Base-by-base conservation (phyloP, 129 eudicot genomes). In the Artemisia argyi region DNA sequence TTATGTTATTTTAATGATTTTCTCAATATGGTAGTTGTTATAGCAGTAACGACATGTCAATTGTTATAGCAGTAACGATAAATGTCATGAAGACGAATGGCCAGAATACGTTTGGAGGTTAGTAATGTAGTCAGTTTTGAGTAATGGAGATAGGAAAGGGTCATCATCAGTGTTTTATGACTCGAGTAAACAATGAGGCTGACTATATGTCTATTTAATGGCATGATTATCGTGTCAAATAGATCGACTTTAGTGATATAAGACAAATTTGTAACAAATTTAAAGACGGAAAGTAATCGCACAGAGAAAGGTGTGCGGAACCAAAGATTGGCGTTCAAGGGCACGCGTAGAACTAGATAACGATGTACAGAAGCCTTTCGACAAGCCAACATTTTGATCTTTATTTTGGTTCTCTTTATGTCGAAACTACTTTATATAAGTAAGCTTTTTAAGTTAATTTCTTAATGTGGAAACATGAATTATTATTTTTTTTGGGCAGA, bases 161-260 rank as follows among this genome's bases (percentile, higher is more conserved):
- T 14, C 70, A 10, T 9, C n/a, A 42, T 53, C 17, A 11, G 63
- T 19, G 17, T 73, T 35, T 46, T 52, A 54, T 62, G 19, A 6
- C 7, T 73, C 2, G 8, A 30, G 1, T 5, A 11, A 47, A 22
- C 32, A 51, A 12, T 0, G 66, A 58, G 66, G 26, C 26, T 66
- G 32, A 46, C 35, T 17, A 16, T 47, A 58, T 28, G 16, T 62
- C 42, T 12, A 46, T 28, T 6, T 68, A 58, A 28, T 58, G 11
- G 8, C 50, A 58, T 48, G 61, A 68, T 30, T 67, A 11, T 76
- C 35, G 18, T 76, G 57, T 68, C 62, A 58, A 58, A 48, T 18
- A 19, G 11, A 49, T 44, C n/a, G 30, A 68, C 15, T 13, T 17
- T 58, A 58, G 52, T 39, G 56, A 59, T 35, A 55, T 9, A 39